Base-by-base conservation (phyloP, 495 filamentous ascomycete genomes). In the Beverwykella pulmonaria region DNA sequence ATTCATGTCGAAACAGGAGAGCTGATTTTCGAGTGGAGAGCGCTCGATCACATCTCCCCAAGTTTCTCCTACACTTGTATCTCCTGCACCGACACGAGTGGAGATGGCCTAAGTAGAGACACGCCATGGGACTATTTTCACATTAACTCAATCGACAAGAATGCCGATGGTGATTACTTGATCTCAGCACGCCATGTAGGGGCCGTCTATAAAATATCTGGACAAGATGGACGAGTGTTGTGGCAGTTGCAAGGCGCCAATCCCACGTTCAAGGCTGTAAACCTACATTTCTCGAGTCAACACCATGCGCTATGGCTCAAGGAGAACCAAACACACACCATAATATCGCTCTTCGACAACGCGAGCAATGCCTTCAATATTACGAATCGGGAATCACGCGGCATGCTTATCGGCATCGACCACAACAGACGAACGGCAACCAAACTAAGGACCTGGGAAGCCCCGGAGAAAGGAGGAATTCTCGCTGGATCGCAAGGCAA, bases 401-500 rank as follows among this genome's bases (percentile, higher is more conserved):
- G 59, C 1, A 57, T 58, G 52, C 26, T 68, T 23, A 34, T 68
- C 27, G 36, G n/a, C 15, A 29, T 68, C 20, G 26, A 68, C 52
- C 39, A 47, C 9, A 30, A 6, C 20, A 12, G 27, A 15, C 20
- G 44, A 19, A 68, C 59, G 0, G 59, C 60, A n/a, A 56, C 50
- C 1, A 23, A 12, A 2, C 25, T 68, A 2, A 22, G 27, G 0
- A 9, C 29, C 25, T 26, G 17, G n/a, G 15, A 29, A 25, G 32
- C 25, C 0, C 65, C 65, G 8, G 34, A 63, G 25, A 5, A 34
- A 27, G 49, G 49, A 10, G 78, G 80, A 26, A 68, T 87, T 53
- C 69, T 82, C 39, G 83, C 83, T 56, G 84, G 82, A 30, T 86
- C 83, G 25, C 86, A 88, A 68, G 87, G 87, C 15, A 87, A 84